Percentiles rank a stretch among this genome's conserved stretches.
Evolutionary conservation across 495 filamentous ascomycete species (phyloP).

Genomic region (Xylaria intraflava): DNA sequence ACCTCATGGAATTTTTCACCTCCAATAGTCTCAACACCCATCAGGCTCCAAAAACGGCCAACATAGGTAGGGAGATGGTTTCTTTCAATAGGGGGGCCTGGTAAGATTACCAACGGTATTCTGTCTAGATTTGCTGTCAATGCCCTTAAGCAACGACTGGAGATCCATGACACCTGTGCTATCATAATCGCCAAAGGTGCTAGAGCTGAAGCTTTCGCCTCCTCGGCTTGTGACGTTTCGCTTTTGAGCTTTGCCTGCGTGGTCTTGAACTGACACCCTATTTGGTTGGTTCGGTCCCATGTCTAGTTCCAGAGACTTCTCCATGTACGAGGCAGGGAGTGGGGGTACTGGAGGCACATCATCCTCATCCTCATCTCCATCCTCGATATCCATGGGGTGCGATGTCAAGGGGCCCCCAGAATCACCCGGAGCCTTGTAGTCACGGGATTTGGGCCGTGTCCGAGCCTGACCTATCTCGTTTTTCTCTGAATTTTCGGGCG

Average conservation of each 20-base stretch:
- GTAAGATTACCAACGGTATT: slow-evolving; percentile 34
- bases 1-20: neutral
- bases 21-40: neutral
- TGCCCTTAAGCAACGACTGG: slow-evolving; percentile 39
- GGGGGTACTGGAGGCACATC: slow-evolving; percentile 40
- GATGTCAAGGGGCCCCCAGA: slow-evolving; percentile 43
- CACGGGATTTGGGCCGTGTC: slow-evolving; percentile 31
- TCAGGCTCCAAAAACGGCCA: neutral
- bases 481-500: slow-evolving; percentile 15
- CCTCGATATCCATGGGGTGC: slow-evolving; percentile 32
- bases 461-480: slow-evolving; percentile 14
- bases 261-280: slow-evolving; percentile 26
- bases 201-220: slow-evolving; percentile 31
- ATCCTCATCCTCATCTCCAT: slow-evolving; percentile 19
- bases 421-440: slow-evolving; percentile 24
- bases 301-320: slow-evolving; percentile 17
- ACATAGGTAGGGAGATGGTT: neutral
- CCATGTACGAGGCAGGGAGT: slow-evolving; percentile 24
- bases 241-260: slow-evolving; percentile 23
- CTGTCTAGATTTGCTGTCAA: slow-evolving; percentile 39
- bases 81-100: slow-evolving; percentile 38
- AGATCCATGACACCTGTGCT: slow-evolving; percentile 34
- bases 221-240: slow-evolving; percentile 36
- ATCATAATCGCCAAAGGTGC: slow-evolving; percentile 24
- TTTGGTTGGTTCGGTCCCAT: slow-evolving; percentile 10